These are phyloP conservation scores for Verticillium nubilum DNA, from an alignment of 2,329 filamentous ascomycete genomes.

Conservation along the genomic window DNA sequence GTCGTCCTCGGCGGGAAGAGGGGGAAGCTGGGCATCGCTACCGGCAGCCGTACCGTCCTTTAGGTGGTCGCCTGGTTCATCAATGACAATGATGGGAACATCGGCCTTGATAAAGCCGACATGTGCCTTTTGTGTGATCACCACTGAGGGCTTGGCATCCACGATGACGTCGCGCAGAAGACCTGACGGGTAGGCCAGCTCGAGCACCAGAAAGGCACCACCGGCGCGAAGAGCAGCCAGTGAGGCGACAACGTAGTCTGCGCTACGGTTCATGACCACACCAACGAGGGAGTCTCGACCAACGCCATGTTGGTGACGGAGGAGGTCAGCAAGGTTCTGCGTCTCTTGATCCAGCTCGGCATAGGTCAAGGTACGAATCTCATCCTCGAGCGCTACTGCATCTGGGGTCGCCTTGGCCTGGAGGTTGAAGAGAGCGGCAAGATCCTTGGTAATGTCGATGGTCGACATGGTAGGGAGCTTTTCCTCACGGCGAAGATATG, in stretches of 20 bases:
- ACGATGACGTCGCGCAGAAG: slow-evolving; percentile 71
- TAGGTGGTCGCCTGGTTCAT: slow-evolving; percentile 31
- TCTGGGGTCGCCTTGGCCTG: slow-evolving; percentile 66
- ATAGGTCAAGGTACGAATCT: slow-evolving; percentile 62
- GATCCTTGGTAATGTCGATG: slow-evolving; percentile 66
- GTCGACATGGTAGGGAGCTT: slow-evolving; percentile 45
- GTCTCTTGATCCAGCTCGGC: slow-evolving; percentile 65
- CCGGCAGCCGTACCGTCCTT: slow-evolving; percentile 14
- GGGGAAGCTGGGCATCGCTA: slow-evolving; percentile 33
- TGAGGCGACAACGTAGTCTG: slow-evolving; percentile 74
- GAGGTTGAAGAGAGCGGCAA: slow-evolving; percentile 64
- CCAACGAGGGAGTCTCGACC: slow-evolving; percentile 70
- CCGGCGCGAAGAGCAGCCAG: slow-evolving; percentile 73
- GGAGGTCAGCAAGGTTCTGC: slow-evolving; percentile 54
- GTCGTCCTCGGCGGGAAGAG: slow-evolving; percentile 58
- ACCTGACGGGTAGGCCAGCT: slow-evolving; percentile 71
- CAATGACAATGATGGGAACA: slow-evolving; percentile 60
- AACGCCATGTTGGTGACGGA: slow-evolving; percentile 64
- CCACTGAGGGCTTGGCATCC: slow-evolving; percentile 65
- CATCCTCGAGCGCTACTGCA: slow-evolving; percentile 68
- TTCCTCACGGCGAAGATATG: not conserved
- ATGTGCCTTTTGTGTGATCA: slow-evolving; percentile 64
- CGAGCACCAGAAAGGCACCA: slow-evolving; percentile 74
- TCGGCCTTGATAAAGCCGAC: slow-evolving; percentile 58
- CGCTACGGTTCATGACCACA: slow-evolving; percentile 68